phyloP scores from a whole-genome alignment of 2,329 filamentous ascomycete species.

The Colletotrichum sp. region DNA sequence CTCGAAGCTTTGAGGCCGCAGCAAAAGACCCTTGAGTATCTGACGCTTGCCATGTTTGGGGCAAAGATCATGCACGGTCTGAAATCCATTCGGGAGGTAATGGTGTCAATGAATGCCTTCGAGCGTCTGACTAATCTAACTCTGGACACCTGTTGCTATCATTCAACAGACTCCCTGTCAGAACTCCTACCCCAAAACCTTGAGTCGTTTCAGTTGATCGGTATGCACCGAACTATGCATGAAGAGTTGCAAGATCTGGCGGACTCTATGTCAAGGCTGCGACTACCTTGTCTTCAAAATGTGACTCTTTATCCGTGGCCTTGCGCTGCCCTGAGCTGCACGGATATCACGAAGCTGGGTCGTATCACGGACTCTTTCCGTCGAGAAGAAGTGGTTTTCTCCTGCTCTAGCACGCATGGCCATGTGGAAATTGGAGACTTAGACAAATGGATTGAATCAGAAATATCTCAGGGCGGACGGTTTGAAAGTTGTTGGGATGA shows the following conservation, averaged over 20 bases:
- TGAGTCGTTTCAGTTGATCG: not conserved
- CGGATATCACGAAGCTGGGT: not conserved
- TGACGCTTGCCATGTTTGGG: not conserved
- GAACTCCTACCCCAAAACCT: not conserved
- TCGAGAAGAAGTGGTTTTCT: not conserved
- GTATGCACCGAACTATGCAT: not conserved
- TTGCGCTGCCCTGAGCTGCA: not conserved
- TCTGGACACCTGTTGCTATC: not conserved
- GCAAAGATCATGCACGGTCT: not conserved
- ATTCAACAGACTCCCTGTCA: not conserved
- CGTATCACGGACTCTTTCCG: not conserved
- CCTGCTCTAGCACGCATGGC: not conserved
- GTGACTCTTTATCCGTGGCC: not conserved
- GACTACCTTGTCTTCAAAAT: not conserved
- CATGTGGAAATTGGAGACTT: too few relatives aligned
- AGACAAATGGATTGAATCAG: not conserved
- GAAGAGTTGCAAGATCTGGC: not conserved
- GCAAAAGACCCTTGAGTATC: not conserved
- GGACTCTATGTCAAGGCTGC: rapidly evolving
- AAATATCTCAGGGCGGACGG: too few relatives aligned
- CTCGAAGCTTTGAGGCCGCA: not conserved
- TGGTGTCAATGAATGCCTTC: not conserved
- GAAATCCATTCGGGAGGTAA: not conserved
- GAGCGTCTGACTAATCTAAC: not conserved
- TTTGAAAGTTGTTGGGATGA: not conserved